Evolutionary conservation across 805 yeast species (phyloP).

Genomic region (Scheffersomyces lignosus): DNA sequence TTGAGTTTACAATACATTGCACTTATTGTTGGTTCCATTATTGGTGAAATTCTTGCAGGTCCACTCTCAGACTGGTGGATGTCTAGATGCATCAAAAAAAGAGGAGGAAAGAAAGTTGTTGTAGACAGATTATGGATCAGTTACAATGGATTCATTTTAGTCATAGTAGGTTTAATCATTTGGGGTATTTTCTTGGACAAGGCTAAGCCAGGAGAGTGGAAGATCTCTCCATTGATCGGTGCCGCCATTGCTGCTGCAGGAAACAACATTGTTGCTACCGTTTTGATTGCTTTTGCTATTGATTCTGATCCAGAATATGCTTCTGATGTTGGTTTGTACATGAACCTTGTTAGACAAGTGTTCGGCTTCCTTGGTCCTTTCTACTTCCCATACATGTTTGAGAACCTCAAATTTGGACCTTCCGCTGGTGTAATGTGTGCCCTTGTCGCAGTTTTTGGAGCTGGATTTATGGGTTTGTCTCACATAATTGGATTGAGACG

Average conservation of each 20-base stretch:
- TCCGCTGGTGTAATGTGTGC: background rate
- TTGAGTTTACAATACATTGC: constrained; percentile 23
- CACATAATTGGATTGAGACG: too few relatives aligned
- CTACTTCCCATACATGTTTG: constrained; percentile 25
- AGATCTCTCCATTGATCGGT: constrained; percentile 21
- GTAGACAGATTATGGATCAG: constrained; percentile 21
- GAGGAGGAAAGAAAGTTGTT: constrained; percentile 4
- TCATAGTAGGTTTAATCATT: constrained; percentile 19
- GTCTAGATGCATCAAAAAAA: constrained; percentile 6
- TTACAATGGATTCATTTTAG: constrained; percentile 18
- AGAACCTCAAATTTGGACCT: constrained; percentile 9
- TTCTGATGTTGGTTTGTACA: constrained; percentile 19
- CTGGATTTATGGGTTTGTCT: too few relatives aligned
- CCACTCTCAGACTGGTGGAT: constrained; percentile 25
- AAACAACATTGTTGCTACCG: constrained; percentile 21
- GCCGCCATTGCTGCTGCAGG: constrained; percentile 21
- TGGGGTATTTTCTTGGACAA: constrained; percentile 18
- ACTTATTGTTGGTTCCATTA: constrained; percentile 19
- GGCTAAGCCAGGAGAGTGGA: constrained; percentile 16
- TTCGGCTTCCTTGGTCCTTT: constrained; percentile 28
- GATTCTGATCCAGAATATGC: constrained; percentile 15
- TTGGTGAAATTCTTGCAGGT: constrained; percentile 25
- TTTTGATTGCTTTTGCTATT: constrained; percentile 20
- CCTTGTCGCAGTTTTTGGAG: background rate
- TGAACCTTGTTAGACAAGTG: constrained; percentile 19